Conservation (phyloP, 192 early-diverging fungal genomes). For the Podila epicladia region DNA sequence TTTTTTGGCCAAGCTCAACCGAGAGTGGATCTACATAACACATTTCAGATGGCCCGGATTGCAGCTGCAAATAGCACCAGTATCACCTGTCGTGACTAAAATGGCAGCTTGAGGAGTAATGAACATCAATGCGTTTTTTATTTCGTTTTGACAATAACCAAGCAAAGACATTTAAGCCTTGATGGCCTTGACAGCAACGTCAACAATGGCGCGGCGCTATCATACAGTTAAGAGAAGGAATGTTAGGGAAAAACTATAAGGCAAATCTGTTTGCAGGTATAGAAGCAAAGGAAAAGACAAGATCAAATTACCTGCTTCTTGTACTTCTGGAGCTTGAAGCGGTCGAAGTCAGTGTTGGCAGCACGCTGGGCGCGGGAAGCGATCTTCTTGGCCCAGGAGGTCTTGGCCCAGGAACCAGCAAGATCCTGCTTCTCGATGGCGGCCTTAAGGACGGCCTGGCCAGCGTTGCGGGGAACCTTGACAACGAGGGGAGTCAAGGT, state of each 20-base stretch:
- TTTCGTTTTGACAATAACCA: slow-evolving; percentile 21
- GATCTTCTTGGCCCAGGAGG: slow-evolving; percentile 98
- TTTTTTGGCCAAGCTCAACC: too few species aligned
- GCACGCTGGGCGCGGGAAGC: slow-evolving; percentile 81
- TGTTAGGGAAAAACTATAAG: background rate
- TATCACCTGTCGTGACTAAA: too few species aligned
- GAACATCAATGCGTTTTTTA: slow-evolving; percentile 31
- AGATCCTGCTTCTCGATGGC: slow-evolving; percentile 88
- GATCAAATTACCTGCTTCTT: slow-evolving; percentile 81
- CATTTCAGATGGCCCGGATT: too few species aligned
- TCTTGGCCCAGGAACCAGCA: slow-evolving; percentile 83
- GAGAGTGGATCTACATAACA: too few species aligned
- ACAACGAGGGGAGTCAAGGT: slow-evolving; percentile 91
- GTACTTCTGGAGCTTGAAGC: slow-evolving; percentile 97
- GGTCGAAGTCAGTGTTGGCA: slow-evolving; percentile 91
- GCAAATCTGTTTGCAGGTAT: background rate
- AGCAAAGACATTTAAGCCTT: slow-evolving; percentile 43
- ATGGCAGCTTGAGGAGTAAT: background rate
- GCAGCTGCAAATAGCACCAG: too few species aligned
- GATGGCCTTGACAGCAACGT: slow-evolving; percentile 51
- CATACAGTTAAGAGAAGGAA: background rate
- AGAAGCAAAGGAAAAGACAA: background rate
- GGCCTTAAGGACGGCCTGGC: slow-evolving; percentile 80
- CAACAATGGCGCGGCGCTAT: slow-evolving; percentile 51
- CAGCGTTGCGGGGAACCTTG: slow-evolving; percentile 83